Base-by-base conservation (phyloP, 768 basidiomycete species). In the Kwoniella botswanensis region DNA sequence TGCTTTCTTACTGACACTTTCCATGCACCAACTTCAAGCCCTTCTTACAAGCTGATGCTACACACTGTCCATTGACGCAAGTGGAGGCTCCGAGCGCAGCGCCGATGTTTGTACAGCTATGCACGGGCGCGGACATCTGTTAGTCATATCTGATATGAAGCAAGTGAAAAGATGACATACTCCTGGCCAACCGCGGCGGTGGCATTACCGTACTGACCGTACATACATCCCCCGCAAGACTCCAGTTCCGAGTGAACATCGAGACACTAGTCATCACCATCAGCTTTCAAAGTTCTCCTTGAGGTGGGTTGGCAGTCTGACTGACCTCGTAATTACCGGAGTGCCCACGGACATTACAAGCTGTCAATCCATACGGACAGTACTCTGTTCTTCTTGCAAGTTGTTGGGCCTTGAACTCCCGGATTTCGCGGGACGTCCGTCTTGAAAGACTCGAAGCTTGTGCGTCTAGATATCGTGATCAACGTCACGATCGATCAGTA, bases 161-260 rank as follows among this genome's bases (percentile, higher is more conserved):
- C 6, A n/a, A 11, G 22, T 13, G 1, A 29, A 1, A 41, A 5
- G 21, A 3, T 3, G 4, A 68, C 67, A 61, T 22, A 68, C 67
- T 68, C 67, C 29, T 61, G 44, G 0, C 67, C 67, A 41, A 41
- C 59, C 1, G 3, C 18, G 0, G 67, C 17, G 0, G 67, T 22
- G 1, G 59, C 29, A 52, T 61, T 56, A 35, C 60, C 67, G 7
- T 58, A 42, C 29, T 41, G 22, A 18, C 67, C 67, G 42, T 35
- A 53, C n/a, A 68, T 7, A 50, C 67, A 68, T 10, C 67, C 67
- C 24, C 67, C 67, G 13, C 67, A 68, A 12, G 67, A 60, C 21
- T 68, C 67, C 3, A 68, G 35, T 12, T 68, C 67, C 0, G 59
- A 29, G 12, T 24, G 21, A 41, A 59, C 54, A 29, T 68, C 50